Base-by-base conservation (phyloP, 2,329 filamentous ascomycete species). In the Botrytis elliptica region DNA sequence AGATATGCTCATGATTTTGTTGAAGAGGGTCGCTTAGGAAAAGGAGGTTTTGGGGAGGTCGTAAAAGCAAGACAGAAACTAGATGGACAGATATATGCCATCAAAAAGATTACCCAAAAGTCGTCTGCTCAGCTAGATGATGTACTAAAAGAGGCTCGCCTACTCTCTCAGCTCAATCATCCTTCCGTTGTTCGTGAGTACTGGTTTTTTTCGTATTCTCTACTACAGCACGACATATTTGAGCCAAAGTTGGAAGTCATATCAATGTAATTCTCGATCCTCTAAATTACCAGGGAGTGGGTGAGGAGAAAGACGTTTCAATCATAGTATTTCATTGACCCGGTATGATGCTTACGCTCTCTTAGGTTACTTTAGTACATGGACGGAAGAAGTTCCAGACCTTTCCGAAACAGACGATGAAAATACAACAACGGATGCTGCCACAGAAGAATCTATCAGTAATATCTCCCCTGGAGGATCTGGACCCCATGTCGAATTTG, bases 31-130 rank as follows among this genome's bases (percentile, higher is more conserved):
- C 89, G 93, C 7, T 86, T 99, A 20, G 96, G 96, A 4, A 97
- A 95, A 81, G 96, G 96, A 62, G 96, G 95, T 0, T 99, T 97
- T 83, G 96, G 96, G 8, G 94, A 98, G 83, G 96, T 99, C 36
- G 94, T 98, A 72, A 97, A 97, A 82, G 95, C 95, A 4, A 89
- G 95, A 46, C 97, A 97, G 82, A 97, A 96, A 83, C 89, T 98
- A 6, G 96, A 98, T 81, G 93, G 93, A 0, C 93, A 95, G 74
- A 91, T 97, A 62, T 99, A 98, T 83, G 96, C 96, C 29, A 93
- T 99, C 81, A 99, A 99, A 82, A 98, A 98, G 81, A 96, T 99
- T 75, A 93, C 91, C 1, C 93, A 96, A 77, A 91, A 91, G 70
- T 93, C 93, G 1, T 88, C 92, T 40, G 88, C 91, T 74, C 93